A percentile compares a stretch with the other conserved stretches of the same genome.
Conservation (phyloP, 2,329 filamentous ascomycete genomes). For the Fusarium sp. region DNA sequence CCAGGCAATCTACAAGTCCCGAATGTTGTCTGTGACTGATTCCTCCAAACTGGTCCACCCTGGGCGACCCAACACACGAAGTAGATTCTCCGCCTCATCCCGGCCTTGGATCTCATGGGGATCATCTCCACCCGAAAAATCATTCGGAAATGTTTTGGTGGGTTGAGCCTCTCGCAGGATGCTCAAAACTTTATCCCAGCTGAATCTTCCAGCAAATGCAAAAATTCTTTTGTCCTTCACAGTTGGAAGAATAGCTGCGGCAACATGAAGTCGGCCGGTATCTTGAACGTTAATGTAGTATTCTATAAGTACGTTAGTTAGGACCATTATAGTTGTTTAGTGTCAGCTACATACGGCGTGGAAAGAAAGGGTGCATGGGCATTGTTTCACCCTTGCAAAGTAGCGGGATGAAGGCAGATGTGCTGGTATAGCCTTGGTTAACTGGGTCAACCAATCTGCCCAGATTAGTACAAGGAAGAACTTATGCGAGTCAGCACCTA, state of each 20-base stretch:
- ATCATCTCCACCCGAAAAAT: conserved; percentile 1
- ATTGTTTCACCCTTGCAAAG: conserved; percentile 34
- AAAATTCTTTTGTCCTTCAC: conserved; percentile 3
- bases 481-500: background rate
- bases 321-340: background rate
- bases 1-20: background rate
- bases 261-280: conserved; percentile 3
- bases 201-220: background rate
- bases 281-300: conserved; percentile 15
- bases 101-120: background rate
- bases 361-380: conserved; percentile 1
- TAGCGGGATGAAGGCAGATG: conserved; percentile 20
- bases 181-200: background rate
- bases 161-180: background rate
- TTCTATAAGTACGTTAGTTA: background rate
- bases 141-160: background rate
- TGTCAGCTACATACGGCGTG: background rate
- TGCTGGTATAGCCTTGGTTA: conserved; percentile 36
- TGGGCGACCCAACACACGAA: background rate
- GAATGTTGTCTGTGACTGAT: background rate
- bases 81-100: background rate
- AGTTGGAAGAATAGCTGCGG: background rate
- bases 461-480: conserved; percentile 42
- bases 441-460: conserved; percentile 32
- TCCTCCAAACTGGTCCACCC: conserved; percentile 6